phyloP scores from a whole-genome alignment of 805 yeast species.

The Candida corydali region DNA sequence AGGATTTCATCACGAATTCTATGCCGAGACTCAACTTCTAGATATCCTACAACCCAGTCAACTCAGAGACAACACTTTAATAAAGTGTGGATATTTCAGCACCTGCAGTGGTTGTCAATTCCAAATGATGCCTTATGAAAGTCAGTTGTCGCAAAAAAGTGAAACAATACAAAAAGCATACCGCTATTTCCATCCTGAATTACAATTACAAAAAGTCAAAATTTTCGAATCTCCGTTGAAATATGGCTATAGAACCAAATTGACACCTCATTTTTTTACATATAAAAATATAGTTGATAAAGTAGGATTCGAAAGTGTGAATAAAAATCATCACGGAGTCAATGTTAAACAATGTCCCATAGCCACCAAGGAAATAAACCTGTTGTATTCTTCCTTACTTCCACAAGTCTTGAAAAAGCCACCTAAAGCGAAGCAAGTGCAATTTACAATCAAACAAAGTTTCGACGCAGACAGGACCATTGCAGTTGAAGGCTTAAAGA shows the following conservation, averaged over 20 bases:
- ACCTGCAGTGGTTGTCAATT: slow-evolving; percentile 40
- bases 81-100: slow-evolving; percentile 32
- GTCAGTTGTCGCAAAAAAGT: slow-evolving; percentile 33
- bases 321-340: slow-evolving; percentile 17
- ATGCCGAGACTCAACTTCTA: slow-evolving; percentile 27
- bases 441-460: slow-evolving; percentile 31
- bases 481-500: slow-evolving; percentile 22
- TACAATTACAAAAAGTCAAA: slow-evolving; percentile 6
- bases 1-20: slow-evolving; percentile 24
- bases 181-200: slow-evolving; percentile 27
- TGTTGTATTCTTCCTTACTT: slow-evolving; percentile 16
- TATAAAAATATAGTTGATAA: slow-evolving; percentile 9
- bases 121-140: slow-evolving; percentile 36
- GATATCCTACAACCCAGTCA: slow-evolving; percentile 12
- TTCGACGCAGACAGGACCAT: slow-evolving; percentile 23
- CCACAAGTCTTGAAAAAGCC: slow-evolving; percentile 6
- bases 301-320: slow-evolving; percentile 29
- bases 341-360: slow-evolving; percentile 37
- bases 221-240: slow-evolving; percentile 35
- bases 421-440: slow-evolving; percentile 2
- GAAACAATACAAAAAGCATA: slow-evolving; percentile 30
- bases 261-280: slow-evolving; percentile 35
- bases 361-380: slow-evolving; percentile 29
- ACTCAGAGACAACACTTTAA: slow-evolving; percentile 21
- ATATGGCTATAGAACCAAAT: slow-evolving; percentile 35